Percentiles rank a stretch among this genome's conserved stretches.
phyloP scores from a whole-genome alignment of 768 basidiomycete species.

The Leccinum boreale region DNA sequence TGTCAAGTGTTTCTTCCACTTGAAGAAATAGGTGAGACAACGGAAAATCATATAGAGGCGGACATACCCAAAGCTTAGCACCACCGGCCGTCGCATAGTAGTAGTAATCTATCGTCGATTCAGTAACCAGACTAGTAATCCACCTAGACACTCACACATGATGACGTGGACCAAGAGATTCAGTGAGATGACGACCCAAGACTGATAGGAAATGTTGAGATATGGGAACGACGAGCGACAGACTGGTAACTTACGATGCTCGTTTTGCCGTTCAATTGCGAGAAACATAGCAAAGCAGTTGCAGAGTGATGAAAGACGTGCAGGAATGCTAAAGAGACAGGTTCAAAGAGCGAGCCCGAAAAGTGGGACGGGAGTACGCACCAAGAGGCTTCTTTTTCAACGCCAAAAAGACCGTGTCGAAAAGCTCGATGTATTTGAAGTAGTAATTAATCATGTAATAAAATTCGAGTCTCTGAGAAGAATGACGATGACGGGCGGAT shows the following conservation, averaged over 20 bases:
- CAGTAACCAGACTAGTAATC: neutral
- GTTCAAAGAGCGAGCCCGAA: slow-evolving; percentile 1
- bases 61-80: slow-evolving; percentile 87
- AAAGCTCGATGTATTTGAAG: slow-evolving; percentile 95
- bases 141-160: slow-evolving; percentile 74
- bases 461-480: slow-evolving; percentile 75
- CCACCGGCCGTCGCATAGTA: slow-evolving; percentile 99
- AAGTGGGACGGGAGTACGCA: slow-evolving; percentile 35
- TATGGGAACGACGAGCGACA: neutral
- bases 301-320: slow-evolving; percentile 99
- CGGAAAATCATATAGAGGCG: neutral
- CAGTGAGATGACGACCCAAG: slow-evolving; percentile 91
- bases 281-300: slow-evolving; percentile 91
- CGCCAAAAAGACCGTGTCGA: slow-evolving; percentile 96
- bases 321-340: slow-evolving; percentile 67
- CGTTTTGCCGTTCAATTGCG: slow-evolving; percentile 91
- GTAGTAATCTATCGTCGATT: slow-evolving; percentile 76
- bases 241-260: slow-evolving; percentile 68
- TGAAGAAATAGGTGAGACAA: slow-evolving; percentile 4
- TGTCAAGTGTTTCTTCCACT: slow-evolving; percentile 99
- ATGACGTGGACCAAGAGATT: slow-evolving; percentile 94
- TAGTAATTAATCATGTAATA: slow-evolving; percentile 99
- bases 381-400: slow-evolving; percentile 98
- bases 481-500: slow-evolving; percentile 2
- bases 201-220: slow-evolving; percentile 45